A percentile compares a stretch with the other conserved stretches of the same genome.
These are phyloP conservation scores for Beauveria sp. DNA, from an alignment of 2,329 filamentous ascomycete genomes.

Conservation along the genomic window DNA sequence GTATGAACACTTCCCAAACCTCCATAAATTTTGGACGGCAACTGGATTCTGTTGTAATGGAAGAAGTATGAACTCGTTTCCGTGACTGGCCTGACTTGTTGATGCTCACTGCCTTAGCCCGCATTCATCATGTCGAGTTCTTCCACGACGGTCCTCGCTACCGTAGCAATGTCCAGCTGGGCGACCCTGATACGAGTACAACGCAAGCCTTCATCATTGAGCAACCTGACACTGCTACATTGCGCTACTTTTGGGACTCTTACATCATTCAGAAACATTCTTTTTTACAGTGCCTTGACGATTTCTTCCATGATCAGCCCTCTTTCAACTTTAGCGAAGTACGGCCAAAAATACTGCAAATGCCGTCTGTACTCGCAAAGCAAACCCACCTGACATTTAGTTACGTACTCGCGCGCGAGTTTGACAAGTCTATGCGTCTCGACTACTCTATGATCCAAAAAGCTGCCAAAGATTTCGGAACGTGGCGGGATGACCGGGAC, in stretches of 20 bases:
- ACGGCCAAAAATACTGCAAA: not conserved
- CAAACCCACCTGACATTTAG: slow-evolving; percentile 7
- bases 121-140: slow-evolving; percentile 9
- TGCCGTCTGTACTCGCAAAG: slow-evolving; percentile 8
- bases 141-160: not conserved
- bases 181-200: not conserved
- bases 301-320: slow-evolving; percentile 10
- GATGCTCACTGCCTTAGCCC: not conserved
- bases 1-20: slow-evolving; percentile 4
- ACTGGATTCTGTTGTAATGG: not conserved
- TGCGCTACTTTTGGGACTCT: not conserved
- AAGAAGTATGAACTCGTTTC: not conserved
- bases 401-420: slow-evolving; percentile 9
- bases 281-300: slow-evolving; percentile 8
- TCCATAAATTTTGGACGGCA: slow-evolving; percentile 7
- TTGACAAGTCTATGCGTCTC: slow-evolving; percentile 7
- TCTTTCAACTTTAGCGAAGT: slow-evolving; percentile 11
- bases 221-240: slow-evolving; percentile 1
- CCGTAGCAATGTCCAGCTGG: not conserved
- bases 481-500: slow-evolving; percentile 11
- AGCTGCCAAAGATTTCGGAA: slow-evolving; percentile 4
- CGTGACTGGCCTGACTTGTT: not conserved
- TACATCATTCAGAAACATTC: not conserved
- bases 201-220: slow-evolving; percentile 7
- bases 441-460: slow-evolving; percentile 9